These are phyloP conservation scores for Mucor racemosus DNA, from an alignment of 371 early-diverging fungal genomes.

Conservation along the genomic window DNA sequence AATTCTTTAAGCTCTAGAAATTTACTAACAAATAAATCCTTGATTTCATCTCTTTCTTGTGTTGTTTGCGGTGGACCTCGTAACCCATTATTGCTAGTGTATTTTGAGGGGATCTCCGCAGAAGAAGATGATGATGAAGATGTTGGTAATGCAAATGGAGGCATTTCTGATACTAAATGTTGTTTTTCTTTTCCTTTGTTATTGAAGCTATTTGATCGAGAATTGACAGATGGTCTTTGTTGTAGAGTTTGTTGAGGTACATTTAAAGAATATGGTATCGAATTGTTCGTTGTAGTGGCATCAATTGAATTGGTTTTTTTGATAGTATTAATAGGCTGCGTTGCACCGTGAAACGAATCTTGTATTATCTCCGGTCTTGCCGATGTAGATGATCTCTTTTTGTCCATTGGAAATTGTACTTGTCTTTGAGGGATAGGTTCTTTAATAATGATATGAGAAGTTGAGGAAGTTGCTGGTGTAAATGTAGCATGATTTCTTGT, in stretches of 20 bases:
- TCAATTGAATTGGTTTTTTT: not conserved
- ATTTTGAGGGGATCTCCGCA: not conserved
- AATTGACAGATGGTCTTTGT: not conserved
- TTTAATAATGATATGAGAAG: conserved; percentile 16
- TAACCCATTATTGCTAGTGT: not conserved
- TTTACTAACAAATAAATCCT: conserved; percentile 19
- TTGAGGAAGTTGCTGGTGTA: not conserved
- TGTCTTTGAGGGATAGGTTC: conserved; percentile 24
- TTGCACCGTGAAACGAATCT: not conserved
- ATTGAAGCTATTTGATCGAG: not conserved
- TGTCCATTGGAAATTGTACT: not conserved
- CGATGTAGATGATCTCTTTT: conserved; percentile 4
- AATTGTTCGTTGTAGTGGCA: not conserved
- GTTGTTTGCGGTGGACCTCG: not conserved
- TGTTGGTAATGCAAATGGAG: not conserved
- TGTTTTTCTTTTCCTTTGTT: conserved; percentile 1
- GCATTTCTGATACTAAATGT: not conserved
- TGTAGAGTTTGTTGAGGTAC: not conserved
- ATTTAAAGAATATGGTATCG: not conserved
- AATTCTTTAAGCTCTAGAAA: conserved; percentile 18
- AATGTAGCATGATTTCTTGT: not conserved
- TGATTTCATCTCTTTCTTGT: conserved; percentile 14
- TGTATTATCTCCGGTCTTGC: not conserved
- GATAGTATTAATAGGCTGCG: not conserved
- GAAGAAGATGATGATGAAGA: not conserved